Evolutionary conservation across 805 yeast genomes (phyloP).

Genomic region (Lipomyces yamadae): DNA sequence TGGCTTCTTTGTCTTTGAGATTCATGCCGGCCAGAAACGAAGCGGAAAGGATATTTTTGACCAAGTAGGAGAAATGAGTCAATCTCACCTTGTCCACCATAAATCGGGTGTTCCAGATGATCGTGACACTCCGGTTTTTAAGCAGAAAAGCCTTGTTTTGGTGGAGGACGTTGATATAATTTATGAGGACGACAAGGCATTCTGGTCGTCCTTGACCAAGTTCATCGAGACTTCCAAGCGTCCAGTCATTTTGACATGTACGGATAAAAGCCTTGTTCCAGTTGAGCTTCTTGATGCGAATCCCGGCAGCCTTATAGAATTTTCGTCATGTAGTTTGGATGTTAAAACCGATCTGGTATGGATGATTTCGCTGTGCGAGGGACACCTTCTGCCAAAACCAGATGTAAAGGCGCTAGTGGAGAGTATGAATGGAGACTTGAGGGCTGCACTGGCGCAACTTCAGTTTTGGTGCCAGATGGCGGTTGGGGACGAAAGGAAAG

Average conservation of each 20-base stretch:
- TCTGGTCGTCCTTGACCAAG: constrained; percentile 75
- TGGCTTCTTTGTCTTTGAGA: constrained; percentile 76
- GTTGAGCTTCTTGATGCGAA: constrained; percentile 51
- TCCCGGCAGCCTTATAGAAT: constrained; percentile 50
- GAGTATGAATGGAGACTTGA: constrained; percentile 39
- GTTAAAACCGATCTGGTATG: constrained; percentile 41
- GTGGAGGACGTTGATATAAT: constrained; percentile 86
- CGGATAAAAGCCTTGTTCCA: constrained; percentile 57
- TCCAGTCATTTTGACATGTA: constrained; percentile 73
- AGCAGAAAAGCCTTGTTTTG: constrained; percentile 69
- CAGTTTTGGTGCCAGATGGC: constrained; percentile 42
- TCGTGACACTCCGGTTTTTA: constrained; percentile 29
- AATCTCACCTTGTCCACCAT: constrained; percentile 74
- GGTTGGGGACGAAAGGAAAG: constrained; percentile 34
- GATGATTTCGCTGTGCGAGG: constrained; percentile 47
- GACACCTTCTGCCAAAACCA: constrained; percentile 41
- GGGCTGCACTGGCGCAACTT: constrained; percentile 30
- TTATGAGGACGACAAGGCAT: constrained; percentile 75
- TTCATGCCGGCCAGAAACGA: constrained; percentile 75
- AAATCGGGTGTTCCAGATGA: constrained; percentile 3
- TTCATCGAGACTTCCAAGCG: constrained; percentile 64
- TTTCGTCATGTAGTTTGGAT: constrained; percentile 35
- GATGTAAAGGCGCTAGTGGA: constrained; percentile 37
- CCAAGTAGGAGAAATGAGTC: constrained; percentile 74
- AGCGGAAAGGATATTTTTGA: constrained; percentile 71